phyloP scores from a whole-genome alignment of 169 alveolate species.

The Plasmodium gallinaceum region DNA sequence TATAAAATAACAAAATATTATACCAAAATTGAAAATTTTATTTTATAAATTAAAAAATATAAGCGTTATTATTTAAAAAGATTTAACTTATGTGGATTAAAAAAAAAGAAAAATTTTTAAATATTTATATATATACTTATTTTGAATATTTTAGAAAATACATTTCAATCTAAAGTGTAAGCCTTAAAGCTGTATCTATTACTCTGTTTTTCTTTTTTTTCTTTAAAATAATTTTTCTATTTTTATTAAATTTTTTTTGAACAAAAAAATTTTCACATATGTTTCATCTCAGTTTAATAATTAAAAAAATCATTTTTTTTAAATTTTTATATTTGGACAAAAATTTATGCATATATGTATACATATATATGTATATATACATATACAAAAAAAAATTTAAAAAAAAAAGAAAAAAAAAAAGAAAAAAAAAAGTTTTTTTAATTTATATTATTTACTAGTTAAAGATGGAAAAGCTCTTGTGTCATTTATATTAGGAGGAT shows the following conservation, averaged over 20 bases:
- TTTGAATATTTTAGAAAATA: no score
- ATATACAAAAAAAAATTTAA: conserved; percentile 12
- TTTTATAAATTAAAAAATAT: no score
- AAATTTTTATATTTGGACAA: conserved; percentile 30
- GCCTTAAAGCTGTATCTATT: no score
- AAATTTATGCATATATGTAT: conserved; percentile 8
- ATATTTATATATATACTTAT: no score
- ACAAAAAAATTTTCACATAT: conserved; percentile 48
- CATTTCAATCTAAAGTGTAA: no score
- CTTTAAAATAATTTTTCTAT: neutral
- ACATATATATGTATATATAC: conserved; percentile 12
- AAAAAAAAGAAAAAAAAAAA: conserved; percentile 10
- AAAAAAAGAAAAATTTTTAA: no score
- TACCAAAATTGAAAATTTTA: no score
- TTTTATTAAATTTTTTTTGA: neutral
- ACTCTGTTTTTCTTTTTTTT: no score
- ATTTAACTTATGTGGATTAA: no score
- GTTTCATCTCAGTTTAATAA: conserved; percentile 45
- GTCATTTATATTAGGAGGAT: conserved; percentile 75
- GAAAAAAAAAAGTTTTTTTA: neutral
- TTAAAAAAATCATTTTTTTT: conserved; percentile 35
- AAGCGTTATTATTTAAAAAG: no score
- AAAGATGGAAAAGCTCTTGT: conserved; percentile 75
- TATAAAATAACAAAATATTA: no score
- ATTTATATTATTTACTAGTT: conserved; percentile 36